These are phyloP conservation scores for Tubosaeta sp. DNA, from an alignment of 768 basidiomycete species.

Conservation along the genomic window DNA sequence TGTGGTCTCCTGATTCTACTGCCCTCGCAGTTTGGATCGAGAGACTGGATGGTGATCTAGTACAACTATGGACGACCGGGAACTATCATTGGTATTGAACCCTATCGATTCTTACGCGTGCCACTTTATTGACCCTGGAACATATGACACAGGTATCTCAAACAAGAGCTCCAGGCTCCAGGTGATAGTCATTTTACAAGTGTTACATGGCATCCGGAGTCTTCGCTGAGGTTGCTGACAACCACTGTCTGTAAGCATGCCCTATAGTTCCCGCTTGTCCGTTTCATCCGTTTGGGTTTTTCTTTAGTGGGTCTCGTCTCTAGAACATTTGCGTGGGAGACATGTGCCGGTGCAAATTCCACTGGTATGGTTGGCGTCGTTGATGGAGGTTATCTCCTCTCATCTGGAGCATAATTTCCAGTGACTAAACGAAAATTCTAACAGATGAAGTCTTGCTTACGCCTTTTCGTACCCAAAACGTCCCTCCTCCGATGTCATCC, in stretches of 20 bases:
- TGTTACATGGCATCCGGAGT: conserved; percentile 86
- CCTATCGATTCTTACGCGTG: background rate
- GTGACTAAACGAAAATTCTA: background rate
- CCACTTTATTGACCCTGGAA: conserved; percentile 6
- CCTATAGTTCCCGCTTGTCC: background rate
- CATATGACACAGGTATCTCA: conserved; percentile 67
- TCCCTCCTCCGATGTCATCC: conserved; percentile 98
- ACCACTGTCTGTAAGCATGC: conserved; percentile 56
- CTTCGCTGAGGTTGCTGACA: conserved; percentile 57
- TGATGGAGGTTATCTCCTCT: conserved; percentile 69
- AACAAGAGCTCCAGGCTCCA: conserved; percentile 74
- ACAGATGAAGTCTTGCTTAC: conserved; percentile 77
- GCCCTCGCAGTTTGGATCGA: conserved; percentile 85
- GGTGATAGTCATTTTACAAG: conserved; percentile 58
- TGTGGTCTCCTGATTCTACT: conserved; percentile 87
- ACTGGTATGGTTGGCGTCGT: conserved; percentile 86
- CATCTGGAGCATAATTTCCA: background rate
- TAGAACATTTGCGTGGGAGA: conserved; percentile 75
- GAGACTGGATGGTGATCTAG: conserved; percentile 61
- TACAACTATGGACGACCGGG: conserved; percentile 91
- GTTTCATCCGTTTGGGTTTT: background rate
- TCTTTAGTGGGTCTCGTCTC: conserved; percentile 50
- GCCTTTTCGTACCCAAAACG: conserved; percentile 88
- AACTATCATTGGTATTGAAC: conserved; percentile 95
- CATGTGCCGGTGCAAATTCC: conserved; percentile 67